Evolutionary conservation across 805 yeast species (phyloP), one percentile per base, ranked within the genome.

Genomic region (Lachancea kluyveri): DNA sequence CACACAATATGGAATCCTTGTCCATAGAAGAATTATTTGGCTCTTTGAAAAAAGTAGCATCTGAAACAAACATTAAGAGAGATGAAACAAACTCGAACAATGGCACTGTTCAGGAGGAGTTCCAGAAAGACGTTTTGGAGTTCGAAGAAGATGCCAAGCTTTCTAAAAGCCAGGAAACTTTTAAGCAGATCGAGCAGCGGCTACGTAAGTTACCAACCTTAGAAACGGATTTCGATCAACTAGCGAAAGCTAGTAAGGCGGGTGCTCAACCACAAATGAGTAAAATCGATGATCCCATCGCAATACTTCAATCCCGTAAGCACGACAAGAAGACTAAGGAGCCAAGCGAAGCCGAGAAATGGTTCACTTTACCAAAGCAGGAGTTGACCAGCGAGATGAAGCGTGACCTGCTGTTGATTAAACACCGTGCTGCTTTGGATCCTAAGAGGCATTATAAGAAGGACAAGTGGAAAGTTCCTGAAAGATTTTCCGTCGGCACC

Each of bases 391-490:
- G 37, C 17, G 47, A 50, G 28, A 53, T 83, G 13, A 81, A 81
- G 50, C 68, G 94, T 37, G 97, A 92, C 54, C 54, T 92, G 45
- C 65, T 76, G 49, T 61, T 92, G 10, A 66, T 92, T 38, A 79
- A 85, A 50, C 84, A 90, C 63, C 76, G 98, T 59, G 80, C 82
- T 35, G 95, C 87, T 7, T 67, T 92, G 40, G 97, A 92, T 54
- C 97, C 96, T 6, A 92, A 92, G 61, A 73, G 96, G 47, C 95
- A 86, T 60, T 92, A 92, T 61, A 86, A 84, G 60, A 85, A 84
- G 55, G 92, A 81, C 37, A 77, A 77, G 40, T 80, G 87, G 81
- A 69, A 67, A 30, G 67, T 70, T 6, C 90, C 94, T 27, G 84
- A 82, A 48, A 74, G 68, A 43, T 87, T 92, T 55, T 92, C 90